Evolutionary conservation across 371 early-diverging fungal genomes (phyloP).

Genomic region (Actinomortierella wolfii): DNA sequence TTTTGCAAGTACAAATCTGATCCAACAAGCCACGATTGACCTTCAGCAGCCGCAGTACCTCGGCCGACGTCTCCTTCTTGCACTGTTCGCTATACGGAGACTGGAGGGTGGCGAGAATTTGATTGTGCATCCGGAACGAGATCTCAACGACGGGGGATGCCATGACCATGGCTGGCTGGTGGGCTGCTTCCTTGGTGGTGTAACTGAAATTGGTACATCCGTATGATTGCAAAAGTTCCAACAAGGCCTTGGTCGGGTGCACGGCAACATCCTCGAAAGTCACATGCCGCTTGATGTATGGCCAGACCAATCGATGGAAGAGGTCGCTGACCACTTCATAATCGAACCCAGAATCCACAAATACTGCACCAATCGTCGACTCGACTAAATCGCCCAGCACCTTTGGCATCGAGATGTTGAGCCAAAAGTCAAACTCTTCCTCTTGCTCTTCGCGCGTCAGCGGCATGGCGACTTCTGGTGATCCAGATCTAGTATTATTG

Average conservation of each 20-base stretch:
- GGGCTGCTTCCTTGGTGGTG: not conserved
- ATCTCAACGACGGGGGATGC: too few species aligned
- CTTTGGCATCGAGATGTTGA: constrained; percentile 79
- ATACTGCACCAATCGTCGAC: constrained; percentile 88
- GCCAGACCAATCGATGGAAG: constrained; percentile 59
- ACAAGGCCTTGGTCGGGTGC: constrained; percentile 51
- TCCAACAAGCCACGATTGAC: too few species aligned
- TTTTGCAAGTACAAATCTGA: too few species aligned
- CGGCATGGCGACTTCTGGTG: too few species aligned
- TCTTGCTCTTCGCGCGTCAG: too few species aligned
- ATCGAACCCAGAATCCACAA: constrained; percentile 81
- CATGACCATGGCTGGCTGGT: too few species aligned
- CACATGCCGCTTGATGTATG: constrained; percentile 58
- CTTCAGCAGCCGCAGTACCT: too few species aligned
- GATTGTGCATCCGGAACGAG: too few species aligned
- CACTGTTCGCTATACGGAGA: too few species aligned
- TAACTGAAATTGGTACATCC: constrained; percentile 21
- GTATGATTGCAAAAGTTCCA: constrained; percentile 19
- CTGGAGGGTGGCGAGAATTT: too few species aligned
- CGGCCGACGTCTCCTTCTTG: too few species aligned
- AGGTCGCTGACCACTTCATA: constrained; percentile 54
- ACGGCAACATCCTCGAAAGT: constrained; percentile 54
- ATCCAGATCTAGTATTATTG: too few species aligned
- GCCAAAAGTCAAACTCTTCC: constrained; percentile 65
- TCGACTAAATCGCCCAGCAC: constrained; percentile 88